Base-by-base conservation (phyloP, 768 basidiomycete species). In the Nidularia pulvinata region DNA sequence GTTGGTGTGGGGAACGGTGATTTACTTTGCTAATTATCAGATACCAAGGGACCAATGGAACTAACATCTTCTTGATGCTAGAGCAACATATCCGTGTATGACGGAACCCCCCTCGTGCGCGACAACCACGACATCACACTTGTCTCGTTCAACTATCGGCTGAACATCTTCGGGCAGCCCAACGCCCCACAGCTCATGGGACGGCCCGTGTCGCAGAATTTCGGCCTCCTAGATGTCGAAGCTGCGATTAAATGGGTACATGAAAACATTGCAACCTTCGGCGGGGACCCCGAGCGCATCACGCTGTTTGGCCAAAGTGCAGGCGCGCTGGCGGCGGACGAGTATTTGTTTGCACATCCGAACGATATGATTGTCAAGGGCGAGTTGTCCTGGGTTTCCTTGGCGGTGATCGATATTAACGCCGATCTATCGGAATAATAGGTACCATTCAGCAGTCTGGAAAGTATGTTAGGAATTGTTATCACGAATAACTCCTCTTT, bases 181-280 rank as follows among this genome's bases (percentile, higher is more conserved):
- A 30, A 69, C 48, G 72, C 73, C 6, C 72, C 74, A 13, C 72
- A 75, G 48, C 67, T 73, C 33, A 52, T 54, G 30, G 55, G 51
- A 14, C 45, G 49, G 5, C 54, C 53, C 0, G 54, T 56, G 6
- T 55, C 67, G 4, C 69, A 72, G 50, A 76, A 76, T 49, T 75
- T 73, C 57, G 73, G 72, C 14, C 59, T 76, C 2, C 63, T 74
- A 7, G 74, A 76, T 46, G 25, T 66, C 2, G 65, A 71, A 14
- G 69, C 72, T 13, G 77, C 70, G 13, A 68, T 80, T 7, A 56
- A 77, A 53, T 79, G 78, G 80, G 70, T 80, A 3, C 69, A 75
- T 43, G 64, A 72, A 46, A 77, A 81, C 56, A 80, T 81, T 49
- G 71, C 66, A n/a, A 65, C 60, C 7, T 81, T 80, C 46, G 72